Evolutionary conservation across 1,139 yeast species (phyloP), one percentile per base, ranked within the genome.

Genomic region (Taiozyma sp.): DNA sequence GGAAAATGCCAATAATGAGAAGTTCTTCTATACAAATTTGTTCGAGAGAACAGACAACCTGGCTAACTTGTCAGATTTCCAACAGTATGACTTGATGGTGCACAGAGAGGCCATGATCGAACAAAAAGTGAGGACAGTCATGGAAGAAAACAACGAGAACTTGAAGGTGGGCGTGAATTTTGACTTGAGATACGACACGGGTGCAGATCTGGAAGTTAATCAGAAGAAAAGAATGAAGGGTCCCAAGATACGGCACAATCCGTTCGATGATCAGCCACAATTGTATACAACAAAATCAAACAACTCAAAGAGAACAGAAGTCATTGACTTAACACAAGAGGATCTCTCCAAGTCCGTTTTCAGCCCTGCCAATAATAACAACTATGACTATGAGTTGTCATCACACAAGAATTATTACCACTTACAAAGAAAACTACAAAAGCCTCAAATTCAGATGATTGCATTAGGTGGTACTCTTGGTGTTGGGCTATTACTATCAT

Each of bases 381-480:
- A 46, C 8, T n/a, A 44, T 29, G 50, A 52, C 32, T 43, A 21
- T 22, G 54, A 55, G 30, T 43, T 47, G 21, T 39, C 48, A 6
- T 26, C 47, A 3, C 29, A 32, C 10, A 28, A 41, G 11, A 50
- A 52, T 4, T 43, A 50, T 35, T 58, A 60, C 47, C 62, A 62
- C 42, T 59, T 74, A 41, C 77, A 83, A 56, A 72, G 95, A 51
- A 80, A 79, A 54, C 70, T 88, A 35, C 78, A 78, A 53, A 80
- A 85, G 11, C 71, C 95, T 32, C 95, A 88, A 64, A 69, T 88
- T 24, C 90, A 86, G 63, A 84, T 87, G 83, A 83, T 88, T 46
- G 88, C 95, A 0, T 73, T 89, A 43, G 93, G 95, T 3, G 95
- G 93, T 1, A 85, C 93, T 0, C 69, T 88, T 6, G 96, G 96